Evolutionary conservation across 805 yeast species (phyloP), one percentile per base, ranked within the genome.

Genomic region (Saturnispora besseyi): DNA sequence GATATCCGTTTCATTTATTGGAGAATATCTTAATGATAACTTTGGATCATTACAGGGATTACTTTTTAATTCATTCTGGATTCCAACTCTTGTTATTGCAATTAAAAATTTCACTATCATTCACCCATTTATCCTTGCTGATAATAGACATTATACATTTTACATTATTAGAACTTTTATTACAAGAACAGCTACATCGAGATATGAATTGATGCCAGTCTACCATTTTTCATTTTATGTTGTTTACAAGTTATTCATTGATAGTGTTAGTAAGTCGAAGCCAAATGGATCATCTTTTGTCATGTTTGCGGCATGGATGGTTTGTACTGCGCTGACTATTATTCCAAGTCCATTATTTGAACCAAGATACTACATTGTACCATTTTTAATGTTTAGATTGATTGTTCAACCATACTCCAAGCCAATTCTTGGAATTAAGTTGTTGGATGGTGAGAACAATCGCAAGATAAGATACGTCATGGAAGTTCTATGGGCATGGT

Each of bases 321-420:
- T 66, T 0, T 82, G 89, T 41, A 70, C 78, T 0, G 58, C 73
- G 1, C 63, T 79, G 5, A 84, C 93, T 0, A 71, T 93, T 21
- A 77, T 85, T 0, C 96, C 98, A 21, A 82, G 96, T 0, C 99
- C 98, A 5, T 71, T 93, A 55, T 82, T 93, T 60, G 99, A 93
- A 65, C 96, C 97, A 45, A 77, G 99, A 51, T 93, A 93, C 63
- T 93, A 84, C 64, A 86, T 91, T 45, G 58, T 88, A 5, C 97
- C 98, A 4, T 81, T 78, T 61, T 62, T 85, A 11, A 64, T 89
- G 37, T 88, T 90, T 79, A 76, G 97, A 57, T 48, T 87, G 2
- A 74, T 79, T 51, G 64, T 75, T 13, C 65, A 66, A 11, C 78
- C 80, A 15, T 65, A 68, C 24, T 57, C 63, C 15, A 59, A 64